Conservation (phyloP, 768 basidiomycete genomes). For the Mycena indigotica region DNA sequence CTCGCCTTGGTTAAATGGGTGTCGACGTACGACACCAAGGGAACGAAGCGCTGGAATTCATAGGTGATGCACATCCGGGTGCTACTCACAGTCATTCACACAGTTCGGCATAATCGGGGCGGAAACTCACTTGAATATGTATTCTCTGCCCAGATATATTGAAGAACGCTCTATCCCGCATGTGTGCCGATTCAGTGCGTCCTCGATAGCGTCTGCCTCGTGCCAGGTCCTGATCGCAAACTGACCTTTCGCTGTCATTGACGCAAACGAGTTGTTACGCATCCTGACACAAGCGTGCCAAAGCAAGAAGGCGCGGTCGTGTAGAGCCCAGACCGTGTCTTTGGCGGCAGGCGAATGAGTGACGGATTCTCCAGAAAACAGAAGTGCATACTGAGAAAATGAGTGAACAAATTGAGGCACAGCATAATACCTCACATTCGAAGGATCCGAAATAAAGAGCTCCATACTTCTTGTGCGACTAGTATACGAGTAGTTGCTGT, state of each 20-base stretch:
- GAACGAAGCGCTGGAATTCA: slow-evolving; percentile 67
- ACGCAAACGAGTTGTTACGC: slow-evolving; percentile 43
- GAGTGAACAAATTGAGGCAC: slow-evolving; percentile 10
- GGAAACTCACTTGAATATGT: slow-evolving; percentile 69
- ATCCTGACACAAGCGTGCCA: slow-evolving; percentile 75
- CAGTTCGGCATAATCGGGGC: slow-evolving; percentile 6
- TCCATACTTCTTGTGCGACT: slow-evolving; percentile 41
- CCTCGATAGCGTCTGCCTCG: slow-evolving; percentile 68
- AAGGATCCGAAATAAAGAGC: slow-evolving; percentile 61
- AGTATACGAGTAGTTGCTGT: slow-evolving; percentile 61
- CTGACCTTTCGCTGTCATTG: slow-evolving; percentile 55
- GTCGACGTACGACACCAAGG: slow-evolving; percentile 59
- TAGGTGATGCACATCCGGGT: slow-evolving; percentile 71
- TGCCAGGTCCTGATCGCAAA: slow-evolving; percentile 72
- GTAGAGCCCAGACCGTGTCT: slow-evolving; percentile 75
- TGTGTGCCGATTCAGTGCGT: slow-evolving; percentile 60
- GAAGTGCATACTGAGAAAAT: slow-evolving; percentile 57
- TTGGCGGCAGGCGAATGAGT: slow-evolving; percentile 50
- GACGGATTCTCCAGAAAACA: slow-evolving; percentile 75
- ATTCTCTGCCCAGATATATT: slow-evolving; percentile 71
- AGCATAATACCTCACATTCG: slow-evolving; percentile 53
- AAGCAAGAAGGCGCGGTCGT: slow-evolving; percentile 66
- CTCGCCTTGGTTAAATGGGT: neutral
- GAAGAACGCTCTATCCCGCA: slow-evolving; percentile 70
- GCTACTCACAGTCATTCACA: slow-evolving; percentile 37